Conservation (phyloP, 1,284 basidiomycete genomes). For the Sutorius eximius region DNA sequence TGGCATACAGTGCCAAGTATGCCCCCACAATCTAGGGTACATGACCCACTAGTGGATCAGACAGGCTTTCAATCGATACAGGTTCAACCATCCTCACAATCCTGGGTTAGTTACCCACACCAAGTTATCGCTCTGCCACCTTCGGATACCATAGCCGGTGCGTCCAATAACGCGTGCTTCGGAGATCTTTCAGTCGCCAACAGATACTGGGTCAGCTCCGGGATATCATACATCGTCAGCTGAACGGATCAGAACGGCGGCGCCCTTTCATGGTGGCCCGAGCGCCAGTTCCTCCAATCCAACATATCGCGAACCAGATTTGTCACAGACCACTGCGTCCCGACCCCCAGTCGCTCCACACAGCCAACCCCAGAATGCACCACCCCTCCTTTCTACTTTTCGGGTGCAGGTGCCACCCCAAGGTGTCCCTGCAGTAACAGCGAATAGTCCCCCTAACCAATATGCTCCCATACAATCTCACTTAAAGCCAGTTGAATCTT, state of each 20-base stretch:
- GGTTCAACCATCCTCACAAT: slow-evolving; percentile 9
- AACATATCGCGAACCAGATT: background rate
- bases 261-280: background rate
- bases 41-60: slow-evolving; percentile 3
- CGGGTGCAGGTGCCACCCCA: slow-evolving; percentile 12
- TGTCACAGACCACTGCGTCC: slow-evolving; percentile 1
- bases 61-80: slow-evolving; percentile 7
- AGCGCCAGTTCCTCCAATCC: slow-evolving; percentile 1
- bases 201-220: background rate
- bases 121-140: slow-evolving; percentile 1
- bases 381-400: slow-evolving; percentile 1
- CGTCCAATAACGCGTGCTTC: slow-evolving; percentile 1
- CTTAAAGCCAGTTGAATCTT: background rate
- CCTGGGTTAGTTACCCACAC: slow-evolving; percentile 12
- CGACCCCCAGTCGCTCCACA: slow-evolving; percentile 1
- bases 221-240: slow-evolving; percentile 5
- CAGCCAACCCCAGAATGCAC: slow-evolving; percentile 2
- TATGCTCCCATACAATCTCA: background rate
- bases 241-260: background rate
- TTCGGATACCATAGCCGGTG: slow-evolving; percentile 8
- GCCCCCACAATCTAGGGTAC: slow-evolving; percentile 1
- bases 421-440: background rate
- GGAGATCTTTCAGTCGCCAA: slow-evolving; percentile 1
- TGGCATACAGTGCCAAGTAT: slow-evolving; percentile 16
- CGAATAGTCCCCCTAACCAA: background rate